A percentile compares a stretch with the other conserved stretches of the same genome.
Evolutionary conservation across 192 early-diverging fungal species (phyloP).

Genomic region (Backusella parvicylindrica): DNA sequence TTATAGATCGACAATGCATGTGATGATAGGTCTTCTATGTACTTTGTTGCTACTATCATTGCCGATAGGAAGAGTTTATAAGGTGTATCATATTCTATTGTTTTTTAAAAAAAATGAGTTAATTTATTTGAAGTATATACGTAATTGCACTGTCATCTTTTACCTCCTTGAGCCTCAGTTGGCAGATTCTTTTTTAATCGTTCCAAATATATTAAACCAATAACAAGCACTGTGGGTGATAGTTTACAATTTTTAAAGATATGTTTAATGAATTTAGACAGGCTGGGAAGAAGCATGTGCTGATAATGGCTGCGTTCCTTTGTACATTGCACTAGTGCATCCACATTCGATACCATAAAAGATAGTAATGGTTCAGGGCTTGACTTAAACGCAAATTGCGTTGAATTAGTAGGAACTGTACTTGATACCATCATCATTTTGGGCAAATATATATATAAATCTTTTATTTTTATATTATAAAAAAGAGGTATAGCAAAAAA

Average conservation of each 20-base stretch:
- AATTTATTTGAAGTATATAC: background rate
- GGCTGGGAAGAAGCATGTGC: conserved; percentile 10
- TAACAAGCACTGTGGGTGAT: conserved; percentile 36
- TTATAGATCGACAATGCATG: conserved; percentile 22
- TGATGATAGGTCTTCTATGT: conserved; percentile 23
- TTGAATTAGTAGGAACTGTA: background rate
- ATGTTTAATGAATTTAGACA: conserved; percentile 3
- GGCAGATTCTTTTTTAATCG: conserved; percentile 59
- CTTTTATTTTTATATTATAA: background rate
- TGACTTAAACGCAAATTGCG: background rate
- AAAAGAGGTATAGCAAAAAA: background rate
- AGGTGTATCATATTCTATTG: conserved; percentile 32
- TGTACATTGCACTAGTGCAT: conserved; percentile 12
- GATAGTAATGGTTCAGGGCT: conserved; percentile 12
- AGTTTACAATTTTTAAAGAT: conserved; percentile 19
- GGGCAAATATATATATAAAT: background rate
- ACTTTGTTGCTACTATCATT: conserved; percentile 32
- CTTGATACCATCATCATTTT: conserved; percentile 8
- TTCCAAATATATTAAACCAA: conserved; percentile 68
- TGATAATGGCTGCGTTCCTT: conserved; percentile 4
- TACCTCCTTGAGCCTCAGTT: conserved; percentile 49
- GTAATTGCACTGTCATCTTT: background rate
- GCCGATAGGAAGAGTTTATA: conserved; percentile 34
- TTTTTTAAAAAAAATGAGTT: background rate
- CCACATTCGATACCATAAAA: conserved; percentile 10